Evolutionary conservation across 31 red algal genomes (phyloP).

Genomic region (Asparagopsis taxiformis): DNA sequence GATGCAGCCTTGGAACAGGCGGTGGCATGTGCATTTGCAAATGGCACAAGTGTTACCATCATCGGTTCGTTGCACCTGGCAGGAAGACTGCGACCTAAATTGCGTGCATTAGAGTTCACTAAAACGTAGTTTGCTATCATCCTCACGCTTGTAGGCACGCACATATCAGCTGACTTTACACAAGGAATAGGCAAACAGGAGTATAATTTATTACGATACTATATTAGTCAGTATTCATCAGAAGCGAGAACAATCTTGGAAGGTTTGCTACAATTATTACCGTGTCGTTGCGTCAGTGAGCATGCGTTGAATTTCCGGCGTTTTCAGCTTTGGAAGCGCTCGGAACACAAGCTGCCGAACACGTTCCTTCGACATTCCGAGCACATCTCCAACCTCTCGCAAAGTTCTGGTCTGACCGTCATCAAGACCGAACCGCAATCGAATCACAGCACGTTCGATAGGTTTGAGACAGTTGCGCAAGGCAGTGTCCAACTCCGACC

Average conservation of each 20-base stretch:
- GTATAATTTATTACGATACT: too few relatives aligned
- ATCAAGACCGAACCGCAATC: slow-evolving; percentile 83
- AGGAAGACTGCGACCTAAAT: slow-evolving; percentile 45
- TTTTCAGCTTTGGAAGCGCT: slow-evolving; percentile 74
- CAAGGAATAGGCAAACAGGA: too few relatives aligned
- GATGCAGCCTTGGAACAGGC: slow-evolving; percentile 39
- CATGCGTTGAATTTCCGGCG: slow-evolving; percentile 57
- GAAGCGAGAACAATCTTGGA: too few relatives aligned
- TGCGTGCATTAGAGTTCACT: slow-evolving; percentile 15
- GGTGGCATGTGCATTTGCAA: slow-evolving; percentile 11
- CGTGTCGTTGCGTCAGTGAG: slow-evolving; percentile 47
- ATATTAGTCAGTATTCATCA: too few relatives aligned
- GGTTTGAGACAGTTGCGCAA: slow-evolving; percentile 54
- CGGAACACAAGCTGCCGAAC: slow-evolving; percentile 70
- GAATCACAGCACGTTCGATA: slow-evolving; percentile 76
- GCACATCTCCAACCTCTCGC: slow-evolving; percentile 54
- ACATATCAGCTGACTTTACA: too few relatives aligned
- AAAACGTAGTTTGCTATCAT: too few relatives aligned
- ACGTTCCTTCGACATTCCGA: slow-evolving; percentile 73
- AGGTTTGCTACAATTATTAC: too few relatives aligned
- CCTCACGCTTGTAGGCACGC: too few relatives aligned
- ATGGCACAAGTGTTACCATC: slow-evolving; percentile 21
- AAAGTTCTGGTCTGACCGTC: slow-evolving; percentile 76
- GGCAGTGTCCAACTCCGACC: slow-evolving; percentile 68
- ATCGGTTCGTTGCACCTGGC: slow-evolving; percentile 92